Percentiles rank a stretch among this genome's conserved stretches.
Evolutionary conservation across 2,329 filamentous ascomycete species (phyloP).

Genomic region (Neopestalotiopsis sp.): DNA sequence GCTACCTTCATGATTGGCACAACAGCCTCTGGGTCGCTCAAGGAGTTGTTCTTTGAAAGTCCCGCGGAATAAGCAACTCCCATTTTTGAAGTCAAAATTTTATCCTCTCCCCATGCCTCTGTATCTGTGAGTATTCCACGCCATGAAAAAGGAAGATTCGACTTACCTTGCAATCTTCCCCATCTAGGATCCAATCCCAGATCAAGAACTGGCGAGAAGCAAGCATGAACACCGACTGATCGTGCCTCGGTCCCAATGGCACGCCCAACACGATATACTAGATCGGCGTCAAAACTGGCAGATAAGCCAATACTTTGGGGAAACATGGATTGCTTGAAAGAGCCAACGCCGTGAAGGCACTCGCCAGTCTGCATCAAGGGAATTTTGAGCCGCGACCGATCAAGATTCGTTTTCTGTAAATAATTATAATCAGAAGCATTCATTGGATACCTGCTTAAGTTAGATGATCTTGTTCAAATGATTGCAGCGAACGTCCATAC

Average conservation of each 20-base stretch:
- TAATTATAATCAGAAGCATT: slow-evolving; percentile 48
- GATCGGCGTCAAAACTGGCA: slow-evolving; percentile 45
- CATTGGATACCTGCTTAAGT: slow-evolving; percentile 39
- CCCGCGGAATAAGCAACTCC: slow-evolving; percentile 48
- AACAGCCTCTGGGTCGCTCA: slow-evolving; percentile 46
- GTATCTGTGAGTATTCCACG: not conserved
- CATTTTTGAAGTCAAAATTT: slow-evolving; percentile 48
- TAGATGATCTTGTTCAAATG: not conserved
- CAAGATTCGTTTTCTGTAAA: slow-evolving; percentile 42
- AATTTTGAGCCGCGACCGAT: slow-evolving; percentile 42
- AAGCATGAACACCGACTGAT: slow-evolving; percentile 49
- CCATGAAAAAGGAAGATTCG: not conserved
- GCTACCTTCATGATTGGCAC: slow-evolving; percentile 47
- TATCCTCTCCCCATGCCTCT: slow-evolving; percentile 54
- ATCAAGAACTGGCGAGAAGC: slow-evolving; percentile 48
- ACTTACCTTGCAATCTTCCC: slow-evolving; percentile 46
- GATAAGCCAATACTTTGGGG: slow-evolving; percentile 47
- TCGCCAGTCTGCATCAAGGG: slow-evolving; percentile 49
- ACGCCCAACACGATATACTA: slow-evolving; percentile 45
- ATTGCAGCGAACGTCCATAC: slow-evolving; percentile 19
- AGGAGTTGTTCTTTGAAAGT: slow-evolving; percentile 48
- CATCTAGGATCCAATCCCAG: slow-evolving; percentile 48
- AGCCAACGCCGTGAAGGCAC: slow-evolving; percentile 49
- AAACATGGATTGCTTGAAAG: slow-evolving; percentile 51
- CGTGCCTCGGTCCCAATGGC: slow-evolving; percentile 48